Evolutionary conservation across 2,329 filamentous ascomycete species (phyloP).

Genomic region (Pseudogymnoascus destructans): DNA sequence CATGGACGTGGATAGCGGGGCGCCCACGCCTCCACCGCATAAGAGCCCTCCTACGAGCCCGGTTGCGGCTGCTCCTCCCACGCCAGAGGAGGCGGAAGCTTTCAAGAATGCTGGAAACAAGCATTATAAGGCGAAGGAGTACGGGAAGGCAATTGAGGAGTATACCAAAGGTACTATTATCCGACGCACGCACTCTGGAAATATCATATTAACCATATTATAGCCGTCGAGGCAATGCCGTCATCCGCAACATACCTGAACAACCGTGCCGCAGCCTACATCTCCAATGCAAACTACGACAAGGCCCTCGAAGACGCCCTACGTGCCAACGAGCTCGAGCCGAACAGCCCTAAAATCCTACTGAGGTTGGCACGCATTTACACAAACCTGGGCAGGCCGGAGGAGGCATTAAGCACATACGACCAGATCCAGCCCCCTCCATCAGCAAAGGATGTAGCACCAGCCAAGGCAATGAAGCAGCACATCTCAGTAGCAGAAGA

Average conservation of each 20-base stretch:
- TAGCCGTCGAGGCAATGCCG: slow-evolving; percentile 80
- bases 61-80: slow-evolving; percentile 31
- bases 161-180: slow-evolving; percentile 72
- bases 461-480: slow-evolving; percentile 73
- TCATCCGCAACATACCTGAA: slow-evolving; percentile 80
- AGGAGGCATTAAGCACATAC: slow-evolving; percentile 76
- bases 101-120: slow-evolving; percentile 93
- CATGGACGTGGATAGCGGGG: slow-evolving; percentile 32
- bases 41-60: slow-evolving; percentile 49
- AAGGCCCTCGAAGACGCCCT: slow-evolving; percentile 80
- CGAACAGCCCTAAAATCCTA: slow-evolving; percentile 75
- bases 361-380: slow-evolving; percentile 82
- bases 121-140: slow-evolving; percentile 92
- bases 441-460: slow-evolving; percentile 70
- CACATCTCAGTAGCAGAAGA: slow-evolving; percentile 72
- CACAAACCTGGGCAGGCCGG: slow-evolving; percentile 71
- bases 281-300: slow-evolving; percentile 68
- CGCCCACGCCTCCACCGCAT: slow-evolving; percentile 61
- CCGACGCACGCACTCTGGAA: background rate
- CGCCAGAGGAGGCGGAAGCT: slow-evolving; percentile 64
- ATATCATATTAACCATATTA: slow-evolving; percentile 9
- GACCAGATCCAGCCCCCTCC: slow-evolving; percentile 66
- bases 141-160: slow-evolving; percentile 73
- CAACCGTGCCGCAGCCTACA: slow-evolving; percentile 89
- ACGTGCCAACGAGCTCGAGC: slow-evolving; percentile 68